A percentile compares a stretch with the other conserved stretches of the same genome.
These are phyloP conservation scores for Dictyostelium brefeldianum DNA, from an alignment of 78 protist genomes.

Conservation along the genomic window DNA sequence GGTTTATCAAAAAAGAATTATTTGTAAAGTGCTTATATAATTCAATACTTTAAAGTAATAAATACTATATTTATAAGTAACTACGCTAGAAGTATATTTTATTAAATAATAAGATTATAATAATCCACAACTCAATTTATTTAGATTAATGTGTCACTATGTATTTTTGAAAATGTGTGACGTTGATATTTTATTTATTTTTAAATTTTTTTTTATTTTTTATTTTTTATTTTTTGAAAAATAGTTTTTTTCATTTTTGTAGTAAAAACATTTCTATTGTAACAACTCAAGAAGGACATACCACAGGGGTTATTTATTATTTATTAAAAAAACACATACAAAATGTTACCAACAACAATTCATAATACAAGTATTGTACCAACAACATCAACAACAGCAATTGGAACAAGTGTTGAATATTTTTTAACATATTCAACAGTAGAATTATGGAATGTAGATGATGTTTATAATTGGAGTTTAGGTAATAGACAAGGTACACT, in stretches of 20 bases:
- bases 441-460: not conserved
- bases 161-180: not conserved
- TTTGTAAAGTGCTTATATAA: too few relatives aligned
- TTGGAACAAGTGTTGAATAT: not conserved
- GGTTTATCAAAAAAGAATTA: too few relatives aligned
- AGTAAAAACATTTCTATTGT: not conserved
- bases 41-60: too few relatives aligned
- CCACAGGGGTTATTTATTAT: not conserved
- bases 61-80: too few relatives aligned
- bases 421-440: not conserved
- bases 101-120: too few relatives aligned
- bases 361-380: not conserved
- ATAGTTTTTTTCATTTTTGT: not conserved
- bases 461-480: not conserved
- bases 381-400: not conserved
- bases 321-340: not conserved
- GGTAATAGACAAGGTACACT: not conserved
- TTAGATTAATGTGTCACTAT: not conserved
- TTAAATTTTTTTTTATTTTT: not conserved
- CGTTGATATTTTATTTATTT: not conserved
- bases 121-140: too few relatives aligned
- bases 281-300: too few relatives aligned
- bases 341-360: conserved; percentile 14
- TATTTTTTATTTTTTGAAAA: not conserved
- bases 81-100: too few relatives aligned